Evolutionary conservation across 1,139 yeast genomes (phyloP), one percentile per base, ranked within the genome.

Genomic region (Scheffersomyces titani): DNA sequence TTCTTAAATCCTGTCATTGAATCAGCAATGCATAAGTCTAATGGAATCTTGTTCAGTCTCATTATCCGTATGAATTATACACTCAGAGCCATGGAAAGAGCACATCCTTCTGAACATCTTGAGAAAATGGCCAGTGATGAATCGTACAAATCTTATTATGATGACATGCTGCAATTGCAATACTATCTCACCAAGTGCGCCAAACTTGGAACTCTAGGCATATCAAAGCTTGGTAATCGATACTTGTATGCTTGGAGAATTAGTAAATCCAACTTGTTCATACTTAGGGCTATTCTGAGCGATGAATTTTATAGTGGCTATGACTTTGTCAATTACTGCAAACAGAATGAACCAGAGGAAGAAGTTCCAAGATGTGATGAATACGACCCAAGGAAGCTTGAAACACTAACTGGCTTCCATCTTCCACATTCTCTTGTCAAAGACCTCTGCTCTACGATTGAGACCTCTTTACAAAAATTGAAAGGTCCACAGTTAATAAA

Each of bases 211-310:
- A 55, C 62, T 16, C 54, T 57, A 24, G 61, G 60, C 7, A 61
- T 64, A 52, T 57, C 60, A 44, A 58, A 60, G 47, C 59, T 61
- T 52, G 61, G 65, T n/a, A 61, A 63, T 19, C 57, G 63, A 18
- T 64, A 65, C 54, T 60, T 62, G 49, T 63, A 63, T 44, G 65
- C 67, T 1, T 59, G 65, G 61, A 40, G 63, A 47, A 58, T 63
- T 13, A 44, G 50, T 19, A 51, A 52, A 20, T 52, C 49, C 11
- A 53, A 56, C 13, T 47, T 50, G 21, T 53, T 52, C 44, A 48
- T 58, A 24, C 51, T 58, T 30, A 54, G 52, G 36, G 51, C 59
- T 46, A 52, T 58, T 16, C 55, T 56, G 44, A 54, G 56, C 48
- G 61, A 58, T 22, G 61, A 58, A 46, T 58, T 58, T 49, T 58